Conservation (phyloP, 2,329 filamentous ascomycete species). For the Penicillium corylophilum region DNA sequence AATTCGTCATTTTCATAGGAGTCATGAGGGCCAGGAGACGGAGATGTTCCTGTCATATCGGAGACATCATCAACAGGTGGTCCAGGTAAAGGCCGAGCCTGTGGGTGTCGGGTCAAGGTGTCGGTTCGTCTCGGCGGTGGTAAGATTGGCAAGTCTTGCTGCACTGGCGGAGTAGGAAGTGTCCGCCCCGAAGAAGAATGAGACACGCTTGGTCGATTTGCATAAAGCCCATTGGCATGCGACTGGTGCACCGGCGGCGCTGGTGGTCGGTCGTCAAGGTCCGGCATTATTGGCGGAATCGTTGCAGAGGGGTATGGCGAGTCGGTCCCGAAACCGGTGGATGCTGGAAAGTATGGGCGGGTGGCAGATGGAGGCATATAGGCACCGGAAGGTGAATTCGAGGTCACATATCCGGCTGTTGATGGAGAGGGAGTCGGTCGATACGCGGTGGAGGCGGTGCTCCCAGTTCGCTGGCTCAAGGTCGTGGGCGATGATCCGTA, state of each 20-base stretch:
- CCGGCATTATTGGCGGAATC: slow-evolving; percentile 16
- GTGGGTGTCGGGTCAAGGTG: slow-evolving; percentile 57
- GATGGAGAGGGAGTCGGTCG: slow-evolving; percentile 24
- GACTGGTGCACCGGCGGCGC: slow-evolving; percentile 34
- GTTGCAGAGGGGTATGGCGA: slow-evolving; percentile 24
- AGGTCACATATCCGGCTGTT: slow-evolving; percentile 23
- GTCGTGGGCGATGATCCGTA: slow-evolving; percentile 29
- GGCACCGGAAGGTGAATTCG: slow-evolving; percentile 21
- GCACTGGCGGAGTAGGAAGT: slow-evolving; percentile 50
- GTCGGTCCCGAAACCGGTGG: slow-evolving; percentile 24
- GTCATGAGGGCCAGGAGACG: background rate
- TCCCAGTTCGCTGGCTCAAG: slow-evolving; percentile 23
- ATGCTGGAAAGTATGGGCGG: slow-evolving; percentile 23
- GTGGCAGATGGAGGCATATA: slow-evolving; percentile 20
- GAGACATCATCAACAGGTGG: slow-evolving; percentile 51
- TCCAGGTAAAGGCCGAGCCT: slow-evolving; percentile 59
- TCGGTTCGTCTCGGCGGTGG: slow-evolving; percentile 53
- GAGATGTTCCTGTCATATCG: slow-evolving; percentile 18
- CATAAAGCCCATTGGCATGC: slow-evolving; percentile 26
- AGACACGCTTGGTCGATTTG: slow-evolving; percentile 27
- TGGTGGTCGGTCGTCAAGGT: slow-evolving; percentile 34
- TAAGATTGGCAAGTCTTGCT: slow-evolving; percentile 51
- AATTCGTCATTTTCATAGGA: slow-evolving; percentile 53
- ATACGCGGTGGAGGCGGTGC: slow-evolving; percentile 30
- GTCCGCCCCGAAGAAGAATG: slow-evolving; percentile 38